Conservation (phyloP, 768 basidiomycete species). For the Serendipita sp. region DNA sequence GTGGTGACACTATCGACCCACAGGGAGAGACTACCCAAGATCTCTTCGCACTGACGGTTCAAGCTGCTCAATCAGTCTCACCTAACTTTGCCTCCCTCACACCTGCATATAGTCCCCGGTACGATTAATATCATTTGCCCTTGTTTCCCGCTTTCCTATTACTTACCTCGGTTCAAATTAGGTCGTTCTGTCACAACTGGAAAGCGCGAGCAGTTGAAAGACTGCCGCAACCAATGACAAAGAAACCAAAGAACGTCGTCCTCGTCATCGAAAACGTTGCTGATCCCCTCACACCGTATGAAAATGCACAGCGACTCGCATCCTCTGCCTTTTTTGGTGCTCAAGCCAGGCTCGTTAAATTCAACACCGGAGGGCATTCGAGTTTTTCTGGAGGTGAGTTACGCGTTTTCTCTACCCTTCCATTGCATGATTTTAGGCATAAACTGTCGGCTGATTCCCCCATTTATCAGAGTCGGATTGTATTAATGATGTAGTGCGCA, state of each 20-base stretch:
- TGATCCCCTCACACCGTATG: not conserved
- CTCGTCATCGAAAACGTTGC: not conserved
- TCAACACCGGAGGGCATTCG: not conserved
- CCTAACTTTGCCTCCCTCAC: not conserved
- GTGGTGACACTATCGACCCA: not conserved
- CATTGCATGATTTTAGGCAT: no score
- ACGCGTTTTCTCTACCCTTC: no score
- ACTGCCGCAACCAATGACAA: not conserved
- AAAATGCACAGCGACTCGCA: not conserved
- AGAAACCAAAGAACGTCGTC: not conserved
- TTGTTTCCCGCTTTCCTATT: not conserved
- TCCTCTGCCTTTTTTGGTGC: not conserved
- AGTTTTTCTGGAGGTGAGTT: no score
- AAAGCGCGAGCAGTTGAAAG: not conserved
- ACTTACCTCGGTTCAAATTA: not conserved
- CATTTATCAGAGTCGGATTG: not conserved
- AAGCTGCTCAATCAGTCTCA: not conserved
- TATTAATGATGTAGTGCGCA: not conserved
- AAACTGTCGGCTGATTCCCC: not conserved
- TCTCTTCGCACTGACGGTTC: not conserved
- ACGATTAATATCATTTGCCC: no score
- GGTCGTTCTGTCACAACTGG: not conserved
- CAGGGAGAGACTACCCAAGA: not conserved
- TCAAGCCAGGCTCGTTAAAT: not conserved
- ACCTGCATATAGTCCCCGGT: not conserved